Evolutionary conservation across 805 yeast species (phyloP), one percentile per base, ranked within the genome.

Genomic region (Candida pseudofarinosa): DNA sequence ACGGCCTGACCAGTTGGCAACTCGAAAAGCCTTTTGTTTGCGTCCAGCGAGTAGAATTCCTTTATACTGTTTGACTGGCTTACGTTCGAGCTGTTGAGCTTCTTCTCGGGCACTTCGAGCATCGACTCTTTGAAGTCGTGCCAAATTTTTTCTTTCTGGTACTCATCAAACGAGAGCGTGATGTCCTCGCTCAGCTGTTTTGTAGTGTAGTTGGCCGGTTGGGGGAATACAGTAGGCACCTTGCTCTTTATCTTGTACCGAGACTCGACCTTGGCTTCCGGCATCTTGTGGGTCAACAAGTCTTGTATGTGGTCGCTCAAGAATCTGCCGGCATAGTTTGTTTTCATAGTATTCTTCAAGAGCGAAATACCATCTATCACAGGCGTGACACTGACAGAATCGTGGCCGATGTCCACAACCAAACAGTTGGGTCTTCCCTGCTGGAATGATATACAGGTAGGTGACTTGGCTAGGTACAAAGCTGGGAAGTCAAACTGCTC

Each of bases 371-470:
- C 95, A 63, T 85, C 96, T 46, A 83, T 80, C 16, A 85, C 88
- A 1, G 90, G 96, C 4, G 93, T 83, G 1, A 82, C 90, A 47
- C 88, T 80, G 15, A 77, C 71, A 2, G 82, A 67, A 57, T 85
- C 90, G 56, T 86, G 93, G 4, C 96, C 96, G 33, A 87, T 65
- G 60, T 88, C 96, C 33, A 88, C 91, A 33, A 88, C 88, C 26
- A 88, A 68, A 59, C 95, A 88, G 46, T 83, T 84, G 36, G 95
- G 89, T 58, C 95, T 75, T 3, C 96, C 96, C 49, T 85, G 84
- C 8, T 91, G 89, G 64, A 90, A 90, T 1, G 96, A 81, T 1
- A 85, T 81, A 65, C 95, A 85, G 0, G 95, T 83, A n/a, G 97
- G 91, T 6, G 83, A 74, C 44, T 88, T 83, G 12, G 87, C 89